Conservation (phyloP, 495 filamentous ascomycete species). For the Choiromyces venosus region DNA sequence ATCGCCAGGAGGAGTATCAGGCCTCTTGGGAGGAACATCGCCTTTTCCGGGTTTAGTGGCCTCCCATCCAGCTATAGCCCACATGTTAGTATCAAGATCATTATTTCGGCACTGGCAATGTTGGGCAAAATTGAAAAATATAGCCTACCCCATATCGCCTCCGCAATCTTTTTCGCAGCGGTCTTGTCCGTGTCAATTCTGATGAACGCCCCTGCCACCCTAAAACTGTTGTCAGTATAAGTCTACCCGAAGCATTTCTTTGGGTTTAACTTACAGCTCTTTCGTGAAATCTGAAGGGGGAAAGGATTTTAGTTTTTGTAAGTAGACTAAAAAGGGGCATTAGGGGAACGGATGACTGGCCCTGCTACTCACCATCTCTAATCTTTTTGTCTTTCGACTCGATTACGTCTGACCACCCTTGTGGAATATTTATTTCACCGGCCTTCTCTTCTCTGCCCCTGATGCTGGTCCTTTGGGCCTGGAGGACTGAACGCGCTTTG, state of each 20-base stretch:
- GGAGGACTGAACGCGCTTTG: background rate
- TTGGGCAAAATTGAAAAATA: background rate
- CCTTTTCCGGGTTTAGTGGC: too few relatives aligned
- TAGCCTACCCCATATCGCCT: background rate
- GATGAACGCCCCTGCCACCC: background rate
- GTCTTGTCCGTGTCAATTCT: background rate
- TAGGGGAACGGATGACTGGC: background rate
- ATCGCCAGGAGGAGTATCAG: background rate
- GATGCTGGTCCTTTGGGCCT: background rate
- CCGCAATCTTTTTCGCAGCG: background rate
- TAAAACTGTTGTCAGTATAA: background rate
- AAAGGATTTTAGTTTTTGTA: background rate
- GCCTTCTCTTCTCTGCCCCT: background rate
- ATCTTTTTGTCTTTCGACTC: background rate
- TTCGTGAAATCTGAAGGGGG: background rate
- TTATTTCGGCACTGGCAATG: background rate
- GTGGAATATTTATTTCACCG: background rate
- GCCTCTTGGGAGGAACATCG: background rate
- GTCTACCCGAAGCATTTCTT: background rate
- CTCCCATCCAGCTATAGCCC: background rate
- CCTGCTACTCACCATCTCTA: background rate
- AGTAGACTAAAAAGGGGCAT: background rate
- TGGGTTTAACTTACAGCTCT: background rate
- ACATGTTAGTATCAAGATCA: background rate
- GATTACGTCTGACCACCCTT: background rate